Base-by-base conservation (phyloP, 2,329 filamentous ascomycete species). In the Venturia asperata region DNA sequence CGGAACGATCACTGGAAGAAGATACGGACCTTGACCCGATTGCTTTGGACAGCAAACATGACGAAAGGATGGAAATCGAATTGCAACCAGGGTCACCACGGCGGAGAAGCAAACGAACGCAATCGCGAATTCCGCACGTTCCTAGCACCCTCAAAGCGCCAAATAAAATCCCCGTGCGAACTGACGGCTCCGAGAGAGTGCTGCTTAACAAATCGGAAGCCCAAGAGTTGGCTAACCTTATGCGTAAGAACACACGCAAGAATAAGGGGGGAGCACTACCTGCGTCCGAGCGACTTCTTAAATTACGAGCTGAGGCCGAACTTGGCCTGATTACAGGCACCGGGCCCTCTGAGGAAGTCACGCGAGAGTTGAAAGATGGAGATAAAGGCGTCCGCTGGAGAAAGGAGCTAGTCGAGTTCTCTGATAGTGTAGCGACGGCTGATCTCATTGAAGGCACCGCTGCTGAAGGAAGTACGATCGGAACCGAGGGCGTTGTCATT, bases 191-290 rank as follows among this genome's bases (percentile, higher is more conserved):
- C 17, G 72, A 61, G 30, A 61, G 37, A 47, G 74, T 82, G 9
- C 71, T 78, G 11, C 72, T 81, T 41, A 80, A 79, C 71, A 77
- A 77, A 68, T 77, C 77, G 6, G 79, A 82, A 66, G 79, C 80
- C 19, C 80, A 82, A 66, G 77, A 80, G 65, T 70, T 82, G 10
- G 75, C 79, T 13, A 70, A 76, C 13, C 64, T 77, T 19, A 82
- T 80, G 1, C 74, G 77, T 42, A 72, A 71, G 62, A 83, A 83
- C 68, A 83, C 81, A 10, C 74, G 77, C 49, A 79, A 78, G 70
- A 83, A 83, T 70, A 82, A 82, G 66, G 77, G 76, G 30, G 74
- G 77, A 19, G 70, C 55, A 21, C 68, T 81, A 30, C 70, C 77
- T 63, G 80, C 80, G 56, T 72, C 70, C n/a, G 68, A 77, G 10